These are phyloP conservation scores for Phytophthora megakarya DNA, from an alignment of 352 stramenopile genomes.

Conservation along the genomic window DNA sequence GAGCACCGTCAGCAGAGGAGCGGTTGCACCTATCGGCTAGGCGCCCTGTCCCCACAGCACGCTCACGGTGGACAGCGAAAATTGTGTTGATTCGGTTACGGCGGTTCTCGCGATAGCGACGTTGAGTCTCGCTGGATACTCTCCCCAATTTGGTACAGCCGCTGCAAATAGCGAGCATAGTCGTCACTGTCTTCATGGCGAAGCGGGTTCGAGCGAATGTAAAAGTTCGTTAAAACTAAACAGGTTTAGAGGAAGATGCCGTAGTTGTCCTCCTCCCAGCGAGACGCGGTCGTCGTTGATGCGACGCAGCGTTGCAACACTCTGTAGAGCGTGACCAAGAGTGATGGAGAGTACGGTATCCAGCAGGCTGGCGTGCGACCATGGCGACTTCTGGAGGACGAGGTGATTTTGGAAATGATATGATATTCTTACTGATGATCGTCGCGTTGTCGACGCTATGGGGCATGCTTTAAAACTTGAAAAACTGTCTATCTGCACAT, in stretches of 20 bases:
- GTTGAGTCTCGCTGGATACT: background rate
- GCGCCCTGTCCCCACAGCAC: too few relatives aligned
- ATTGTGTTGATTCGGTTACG: conserved; percentile 1
- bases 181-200: conserved; percentile 17
- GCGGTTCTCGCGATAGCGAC: conserved; percentile 3
- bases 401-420: too few relatives aligned
- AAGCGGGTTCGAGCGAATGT: conserved; percentile 15
- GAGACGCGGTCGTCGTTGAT: conserved; percentile 14
- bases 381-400: too few relatives aligned
- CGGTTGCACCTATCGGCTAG: too few relatives aligned
- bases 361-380: too few relatives aligned
- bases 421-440: too few relatives aligned
- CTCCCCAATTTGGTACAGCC: background rate
- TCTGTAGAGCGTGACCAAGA: too few relatives aligned
- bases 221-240: conserved; percentile 32
- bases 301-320: conserved; percentile 4
- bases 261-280: conserved; percentile 22
- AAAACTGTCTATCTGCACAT: too few relatives aligned
- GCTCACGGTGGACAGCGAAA: conserved; percentile 10
- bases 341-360: too few relatives aligned
- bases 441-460: too few relatives aligned
- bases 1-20: too few relatives aligned
- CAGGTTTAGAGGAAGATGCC: conserved; percentile 21
- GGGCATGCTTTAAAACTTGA: too few relatives aligned
- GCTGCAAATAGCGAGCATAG: conserved; percentile 19